A percentile compares a stretch with the other conserved stretches of the same genome.
Conservation (phyloP, 2,329 filamentous ascomycete genomes). For the Gaeumannomyces tritici region DNA sequence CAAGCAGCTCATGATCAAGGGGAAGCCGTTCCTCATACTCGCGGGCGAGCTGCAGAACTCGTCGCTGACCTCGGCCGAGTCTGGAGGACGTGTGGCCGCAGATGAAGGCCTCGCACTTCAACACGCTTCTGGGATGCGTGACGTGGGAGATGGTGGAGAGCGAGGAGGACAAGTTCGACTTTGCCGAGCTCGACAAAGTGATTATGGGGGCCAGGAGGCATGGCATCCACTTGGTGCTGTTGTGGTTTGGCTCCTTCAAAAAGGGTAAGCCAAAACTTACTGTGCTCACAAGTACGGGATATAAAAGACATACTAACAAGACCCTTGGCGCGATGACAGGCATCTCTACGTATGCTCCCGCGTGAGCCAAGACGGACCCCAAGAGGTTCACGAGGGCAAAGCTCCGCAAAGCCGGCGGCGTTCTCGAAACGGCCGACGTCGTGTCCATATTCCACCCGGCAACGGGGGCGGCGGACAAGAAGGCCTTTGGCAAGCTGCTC, state of each 20-base stretch:
- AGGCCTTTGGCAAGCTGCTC: constrained; percentile 20
- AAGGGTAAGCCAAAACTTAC: constrained; percentile 8
- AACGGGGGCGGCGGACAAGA: constrained; percentile 13
- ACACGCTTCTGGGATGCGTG: constrained; percentile 19
- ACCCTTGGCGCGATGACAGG: not conserved
- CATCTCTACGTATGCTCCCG: constrained; percentile 13
- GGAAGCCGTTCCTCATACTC: constrained; percentile 19
- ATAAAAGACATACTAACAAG: not conserved
- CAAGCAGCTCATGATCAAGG: constrained; percentile 20
- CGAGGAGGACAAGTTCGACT: constrained; percentile 17
- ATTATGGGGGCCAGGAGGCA: constrained; percentile 12
- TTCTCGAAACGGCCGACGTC: constrained; percentile 15
- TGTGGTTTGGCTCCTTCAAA: constrained; percentile 19
- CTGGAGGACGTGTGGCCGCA: constrained; percentile 15
- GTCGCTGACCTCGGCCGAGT: constrained; percentile 15
- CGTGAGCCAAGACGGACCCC: constrained; percentile 16
- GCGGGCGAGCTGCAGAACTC: constrained; percentile 21
- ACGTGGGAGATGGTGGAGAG: constrained; percentile 22
- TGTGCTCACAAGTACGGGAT: not conserved
- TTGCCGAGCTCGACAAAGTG: constrained; percentile 15
- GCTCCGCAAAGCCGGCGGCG: constrained; percentile 16
- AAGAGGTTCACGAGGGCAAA: constrained; percentile 16
- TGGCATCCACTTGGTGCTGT: constrained; percentile 14
- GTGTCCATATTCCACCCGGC: constrained; percentile 16
- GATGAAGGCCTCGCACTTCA: constrained; percentile 15